Conservation (phyloP, 768 basidiomycete species). For the Leucocoprinus sp. region DNA sequence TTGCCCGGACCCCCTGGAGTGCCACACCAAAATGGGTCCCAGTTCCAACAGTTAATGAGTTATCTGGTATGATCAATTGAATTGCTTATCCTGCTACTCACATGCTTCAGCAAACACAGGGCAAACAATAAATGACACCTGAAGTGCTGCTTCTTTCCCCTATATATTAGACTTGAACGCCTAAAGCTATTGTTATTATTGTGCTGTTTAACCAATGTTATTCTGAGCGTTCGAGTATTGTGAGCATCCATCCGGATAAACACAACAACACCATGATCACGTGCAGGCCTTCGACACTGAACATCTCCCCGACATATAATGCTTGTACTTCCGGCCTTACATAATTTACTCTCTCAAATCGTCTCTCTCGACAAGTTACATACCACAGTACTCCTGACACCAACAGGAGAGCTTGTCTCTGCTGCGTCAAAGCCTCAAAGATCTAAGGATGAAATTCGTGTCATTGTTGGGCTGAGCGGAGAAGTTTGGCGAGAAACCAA, state of each 20-base stretch:
- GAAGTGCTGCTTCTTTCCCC: background rate
- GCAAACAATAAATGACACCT: constrained; percentile 3
- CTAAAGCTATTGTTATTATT: constrained; percentile 10
- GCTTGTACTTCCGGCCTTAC: constrained; percentile 64
- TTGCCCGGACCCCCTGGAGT: constrained; percentile 33
- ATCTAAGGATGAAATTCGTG: constrained; percentile 66
- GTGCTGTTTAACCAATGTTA: background rate
- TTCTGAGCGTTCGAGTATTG: background rate
- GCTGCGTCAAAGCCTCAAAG: constrained; percentile 47
- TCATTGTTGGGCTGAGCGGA: constrained; percentile 62
- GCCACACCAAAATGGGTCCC: constrained; percentile 22
- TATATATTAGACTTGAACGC: background rate
- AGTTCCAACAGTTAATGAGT: constrained; percentile 63
- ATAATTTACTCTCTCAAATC: constrained; percentile 55
- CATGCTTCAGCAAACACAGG: constrained; percentile 6
- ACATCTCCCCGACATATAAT: constrained; percentile 29
- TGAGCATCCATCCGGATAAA: background rate
- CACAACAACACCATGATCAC: constrained; percentile 1
- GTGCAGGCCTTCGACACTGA: constrained; percentile 1
- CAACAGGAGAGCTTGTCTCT: constrained; percentile 67
- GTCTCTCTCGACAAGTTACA: constrained; percentile 55
- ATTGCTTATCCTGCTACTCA: background rate
- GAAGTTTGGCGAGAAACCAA: constrained; percentile 76
- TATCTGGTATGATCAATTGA: constrained; percentile 42
- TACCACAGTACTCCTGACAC: constrained; percentile 63